Percentiles rank a stretch among this genome's conserved stretches.
phyloP scores from a whole-genome alignment of 1,284 basidiomycete species.

The Trametes polyzona region DNA sequence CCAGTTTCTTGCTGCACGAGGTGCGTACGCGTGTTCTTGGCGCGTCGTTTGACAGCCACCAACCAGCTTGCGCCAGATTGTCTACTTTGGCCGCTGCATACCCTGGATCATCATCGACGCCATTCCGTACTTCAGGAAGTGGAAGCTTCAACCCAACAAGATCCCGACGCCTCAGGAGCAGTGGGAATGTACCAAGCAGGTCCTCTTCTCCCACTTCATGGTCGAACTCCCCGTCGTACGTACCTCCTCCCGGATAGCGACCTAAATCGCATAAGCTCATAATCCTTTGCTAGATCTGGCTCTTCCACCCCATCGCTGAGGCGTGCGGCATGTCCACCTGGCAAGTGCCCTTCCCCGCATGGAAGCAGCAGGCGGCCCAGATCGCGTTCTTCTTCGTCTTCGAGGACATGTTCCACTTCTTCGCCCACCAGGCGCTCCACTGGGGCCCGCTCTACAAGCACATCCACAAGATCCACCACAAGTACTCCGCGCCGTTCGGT shows the following conservation, averaged over 20 bases:
- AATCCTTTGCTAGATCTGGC: constrained; percentile 74
- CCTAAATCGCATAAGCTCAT: neutral
- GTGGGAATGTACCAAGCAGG: constrained; percentile 96
- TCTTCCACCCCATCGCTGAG: constrained; percentile 96
- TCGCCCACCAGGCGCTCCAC: constrained; percentile 91
- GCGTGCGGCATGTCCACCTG: constrained; percentile 90
- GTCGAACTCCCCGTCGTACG: constrained; percentile 89
- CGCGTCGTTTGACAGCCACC: neutral
- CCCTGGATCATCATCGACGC: constrained; percentile 97
- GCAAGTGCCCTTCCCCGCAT: constrained; percentile 88
- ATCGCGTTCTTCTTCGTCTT: constrained; percentile 94
- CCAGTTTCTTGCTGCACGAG: constrained; percentile 95
- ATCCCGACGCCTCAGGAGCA: constrained; percentile 83
- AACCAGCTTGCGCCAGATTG: constrained; percentile 56
- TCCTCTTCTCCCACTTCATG: constrained; percentile 95
- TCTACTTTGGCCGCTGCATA: constrained; percentile 95
- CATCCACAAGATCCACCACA: constrained; percentile 98
- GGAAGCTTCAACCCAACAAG: constrained; percentile 94
- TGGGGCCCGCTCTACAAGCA: constrained; percentile 93
- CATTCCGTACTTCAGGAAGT: constrained; percentile 91
- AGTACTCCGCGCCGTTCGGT: constrained; percentile 96
- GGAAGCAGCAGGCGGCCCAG: constrained; percentile 76
- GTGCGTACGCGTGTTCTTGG: constrained; percentile 47
- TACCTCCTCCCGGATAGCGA: neutral
- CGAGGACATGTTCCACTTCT: constrained; percentile 93